These are phyloP conservation scores for Candida sanyiensis DNA, from an alignment of 805 yeast genomes.

Conservation along the genomic window DNA sequence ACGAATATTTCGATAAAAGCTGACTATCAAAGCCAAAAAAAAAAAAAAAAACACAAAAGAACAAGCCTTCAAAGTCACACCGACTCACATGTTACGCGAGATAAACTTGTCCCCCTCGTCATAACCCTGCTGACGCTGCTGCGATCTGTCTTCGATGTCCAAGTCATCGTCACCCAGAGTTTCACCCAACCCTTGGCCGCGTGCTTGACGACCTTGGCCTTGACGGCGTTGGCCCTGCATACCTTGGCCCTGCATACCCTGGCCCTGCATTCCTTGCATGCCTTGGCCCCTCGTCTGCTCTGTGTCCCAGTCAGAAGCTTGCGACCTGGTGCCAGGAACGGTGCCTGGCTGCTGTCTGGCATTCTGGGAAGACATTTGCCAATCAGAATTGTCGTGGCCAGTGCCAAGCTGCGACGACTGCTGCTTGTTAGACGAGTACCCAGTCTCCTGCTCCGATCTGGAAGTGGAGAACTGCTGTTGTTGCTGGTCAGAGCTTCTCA, in stretches of 20 bases:
- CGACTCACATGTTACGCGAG: slow-evolving; percentile 20
- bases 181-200: too few species aligned
- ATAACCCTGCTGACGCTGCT: slow-evolving; percentile 16
- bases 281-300: slow-evolving; percentile 1
- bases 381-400: neutral
- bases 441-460: slow-evolving; percentile 4
- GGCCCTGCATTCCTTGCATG: too few species aligned
- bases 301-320: slow-evolving; percentile 1
- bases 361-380: neutral
- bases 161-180: too few species aligned
- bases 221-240: too few species aligned
- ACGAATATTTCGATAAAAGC: neutral
- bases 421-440: slow-evolving; percentile 2
- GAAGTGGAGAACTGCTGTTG: slow-evolving; percentile 20
- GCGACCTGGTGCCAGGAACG: slow-evolving; percentile 3
- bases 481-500: slow-evolving; percentile 18
- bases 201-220: too few species aligned
- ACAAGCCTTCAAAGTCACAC: neutral
- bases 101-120: slow-evolving; percentile 25
- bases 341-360: neutral
- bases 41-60: neutral
- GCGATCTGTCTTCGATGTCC: too few species aligned
- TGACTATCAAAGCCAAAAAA: neutral
- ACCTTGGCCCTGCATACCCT: too few species aligned
- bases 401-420: slow-evolving; percentile 7